A percentile compares a stretch with the other conserved stretches of the same genome.
phyloP scores from a whole-genome alignment of 2,329 filamentous ascomycete genomes.

The Tricladium varicosporioides region DNA sequence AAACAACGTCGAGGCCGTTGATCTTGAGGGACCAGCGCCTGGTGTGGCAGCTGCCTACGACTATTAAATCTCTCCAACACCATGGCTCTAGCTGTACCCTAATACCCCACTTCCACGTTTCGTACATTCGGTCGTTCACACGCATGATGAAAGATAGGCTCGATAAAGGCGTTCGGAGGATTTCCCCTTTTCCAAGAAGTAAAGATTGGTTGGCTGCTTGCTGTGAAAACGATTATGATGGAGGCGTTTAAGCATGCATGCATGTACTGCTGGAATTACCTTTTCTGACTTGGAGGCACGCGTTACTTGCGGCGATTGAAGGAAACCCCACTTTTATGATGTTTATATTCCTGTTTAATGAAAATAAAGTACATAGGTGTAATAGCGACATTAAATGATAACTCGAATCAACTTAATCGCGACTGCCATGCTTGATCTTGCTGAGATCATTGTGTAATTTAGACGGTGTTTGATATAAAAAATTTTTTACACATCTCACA shows the following conservation, averaged over 20 bases:
- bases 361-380: background rate
- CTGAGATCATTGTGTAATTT: too few relatives aligned
- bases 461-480: too few relatives aligned
- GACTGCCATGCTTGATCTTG: too few relatives aligned
- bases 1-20: conserved; percentile 33
- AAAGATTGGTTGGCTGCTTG: too few relatives aligned
- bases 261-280: too few relatives aligned
- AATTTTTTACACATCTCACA: too few relatives aligned
- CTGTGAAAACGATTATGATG: too few relatives aligned
- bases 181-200: too few relatives aligned
- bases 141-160: background rate
- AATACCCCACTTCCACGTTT: background rate
- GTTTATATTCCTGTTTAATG: background rate
- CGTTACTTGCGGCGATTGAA: background rate
- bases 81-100: too few relatives aligned
- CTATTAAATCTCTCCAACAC: conserved; percentile 14
- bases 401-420: background rate
- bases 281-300: background rate
- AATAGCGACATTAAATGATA: background rate
- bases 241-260: too few relatives aligned
- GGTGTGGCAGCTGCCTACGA: conserved; percentile 34
- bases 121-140: background rate
- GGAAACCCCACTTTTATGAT: background rate
- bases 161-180: background rate
- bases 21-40: conserved; percentile 35